These are phyloP conservation scores for Ophiocordyceps robertsii DNA, from an alignment of 2,329 filamentous ascomycete species.

Conservation along the genomic window DNA sequence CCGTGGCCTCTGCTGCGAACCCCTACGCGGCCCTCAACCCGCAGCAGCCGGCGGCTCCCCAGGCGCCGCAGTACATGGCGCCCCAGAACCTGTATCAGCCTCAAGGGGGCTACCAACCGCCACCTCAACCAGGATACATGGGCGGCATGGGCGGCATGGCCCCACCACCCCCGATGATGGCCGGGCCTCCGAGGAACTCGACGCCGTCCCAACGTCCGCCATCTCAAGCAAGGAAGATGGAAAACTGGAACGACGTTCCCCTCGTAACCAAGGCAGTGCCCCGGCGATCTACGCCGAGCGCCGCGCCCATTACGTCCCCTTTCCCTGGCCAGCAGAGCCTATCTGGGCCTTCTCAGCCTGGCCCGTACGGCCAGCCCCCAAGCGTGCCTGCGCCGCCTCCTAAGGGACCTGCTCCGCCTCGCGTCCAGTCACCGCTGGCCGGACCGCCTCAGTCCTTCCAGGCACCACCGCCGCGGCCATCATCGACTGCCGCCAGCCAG, in stretches of 20 bases:
- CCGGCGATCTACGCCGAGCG: slow-evolving; percentile 60
- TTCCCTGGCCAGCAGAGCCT: slow-evolving; percentile 53
- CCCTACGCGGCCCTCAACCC: slow-evolving; percentile 11
- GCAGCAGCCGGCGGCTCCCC: slow-evolving; percentile 12
- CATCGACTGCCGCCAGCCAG: slow-evolving; percentile 47
- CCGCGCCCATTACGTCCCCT: slow-evolving; percentile 57
- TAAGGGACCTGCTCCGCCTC: slow-evolving; percentile 58
- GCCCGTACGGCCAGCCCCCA: slow-evolving; percentile 46
- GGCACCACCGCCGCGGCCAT: slow-evolving; percentile 46
- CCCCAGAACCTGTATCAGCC: slow-evolving; percentile 23
- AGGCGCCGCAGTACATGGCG: slow-evolving; percentile 22
- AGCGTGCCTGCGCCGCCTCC: slow-evolving; percentile 74
- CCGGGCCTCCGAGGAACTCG: slow-evolving; percentile 38
- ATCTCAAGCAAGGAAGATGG: slow-evolving; percentile 55
- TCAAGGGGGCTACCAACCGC: slow-evolving; percentile 36
- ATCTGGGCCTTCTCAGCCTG: slow-evolving; percentile 43
- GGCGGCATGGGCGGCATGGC: slow-evolving; percentile 13
- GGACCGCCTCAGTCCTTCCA: slow-evolving; percentile 31
- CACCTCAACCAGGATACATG: slow-evolving; percentile 24
- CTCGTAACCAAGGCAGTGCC: slow-evolving; percentile 65
- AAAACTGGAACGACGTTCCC: slow-evolving; percentile 92
- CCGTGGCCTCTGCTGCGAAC: slow-evolving; percentile 14
- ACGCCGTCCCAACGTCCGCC: slow-evolving; percentile 58
- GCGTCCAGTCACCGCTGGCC: slow-evolving; percentile 59
- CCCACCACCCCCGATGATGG: slow-evolving; percentile 20